Percentiles rank a stretch among this genome's conserved stretches.
Evolutionary conservation across 208 protist genomes (phyloP).

Genomic region (Polymyxa betae): DNA sequence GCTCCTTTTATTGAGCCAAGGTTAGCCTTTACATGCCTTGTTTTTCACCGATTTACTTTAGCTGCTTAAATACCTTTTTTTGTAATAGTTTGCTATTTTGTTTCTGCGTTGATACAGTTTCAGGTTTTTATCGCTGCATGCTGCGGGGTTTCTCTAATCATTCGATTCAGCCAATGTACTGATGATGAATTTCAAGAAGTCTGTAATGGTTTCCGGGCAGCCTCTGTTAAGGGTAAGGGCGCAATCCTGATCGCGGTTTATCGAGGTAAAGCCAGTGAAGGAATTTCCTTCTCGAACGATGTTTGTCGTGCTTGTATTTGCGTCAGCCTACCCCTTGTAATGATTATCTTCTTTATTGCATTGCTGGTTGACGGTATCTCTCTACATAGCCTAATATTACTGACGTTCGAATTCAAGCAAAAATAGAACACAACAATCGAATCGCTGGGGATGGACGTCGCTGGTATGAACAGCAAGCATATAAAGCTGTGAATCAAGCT

Average conservation of each 20-base stretch:
- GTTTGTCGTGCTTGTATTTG: not conserved
- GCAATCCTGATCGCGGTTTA: not conserved
- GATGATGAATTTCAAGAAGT: not conserved
- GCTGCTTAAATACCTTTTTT: too few species aligned
- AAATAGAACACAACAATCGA: not conserved
- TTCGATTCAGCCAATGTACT: too few species aligned
- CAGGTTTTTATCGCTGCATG: too few species aligned
- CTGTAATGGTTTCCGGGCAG: not conserved
- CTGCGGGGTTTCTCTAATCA: too few species aligned
- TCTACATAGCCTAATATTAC: too few species aligned
- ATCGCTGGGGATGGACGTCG: not conserved
- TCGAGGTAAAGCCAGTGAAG: constrained; percentile 16
- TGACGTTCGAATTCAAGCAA: not conserved
- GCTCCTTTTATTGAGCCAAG: not conserved
- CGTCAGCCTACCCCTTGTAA: not conserved
- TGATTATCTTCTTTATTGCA: too few species aligned
- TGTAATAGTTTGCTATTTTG: too few species aligned
- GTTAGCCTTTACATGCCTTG: too few species aligned
- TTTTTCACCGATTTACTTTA: too few species aligned
- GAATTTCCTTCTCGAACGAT: constrained; percentile 23
- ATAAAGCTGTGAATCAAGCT: not conserved
- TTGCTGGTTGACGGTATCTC: too few species aligned
- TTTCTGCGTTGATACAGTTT: too few species aligned
- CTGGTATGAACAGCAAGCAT: constrained; percentile 32
- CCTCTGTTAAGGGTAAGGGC: not conserved